Evolutionary conservation across 148 eudicot species (phyloP), one percentile per base, ranked within the genome.

Genomic region (Fallopia convolvulus): DNA sequence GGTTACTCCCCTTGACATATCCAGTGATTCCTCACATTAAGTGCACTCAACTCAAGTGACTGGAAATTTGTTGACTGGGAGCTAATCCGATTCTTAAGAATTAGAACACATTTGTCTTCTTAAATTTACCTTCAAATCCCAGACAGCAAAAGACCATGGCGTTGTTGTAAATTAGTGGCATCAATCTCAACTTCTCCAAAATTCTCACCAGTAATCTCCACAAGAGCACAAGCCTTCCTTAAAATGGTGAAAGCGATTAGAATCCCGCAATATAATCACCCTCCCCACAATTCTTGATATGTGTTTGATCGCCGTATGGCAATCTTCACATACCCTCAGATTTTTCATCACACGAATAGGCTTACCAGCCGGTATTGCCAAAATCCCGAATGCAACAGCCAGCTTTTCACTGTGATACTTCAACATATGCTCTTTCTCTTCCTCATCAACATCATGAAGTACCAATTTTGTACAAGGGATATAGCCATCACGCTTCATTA

Each of bases 291-390:
- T 79, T 74, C 84, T 86, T 6, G 89, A 84, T 40, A 86, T 82
- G 77, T 80, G 85, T 77, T 84, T 84, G 74, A 86, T 86, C 20
- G 85, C 85, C 33, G 82, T 80, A 74, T 86, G 89, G 83, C 89
- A 86, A 63, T 86, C 89, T 71, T 77, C 82, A 78, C 89, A 86
- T 2, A 86, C 84, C 75, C 89, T 77, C 68, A 86, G 65, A 75
- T 86, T 86, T 61, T 86, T 86, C 82, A 86, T 84, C 49, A 86
- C 78, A 9, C 89, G 87, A 63, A 86, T 84, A 33, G 89, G 89
- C 74, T 81, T 79, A 63, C 75, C 76, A 50, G 76, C 68, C 6
- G 89, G 83, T 52, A 78, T 74, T 5, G 76, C 75, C 55, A 86
- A 55, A 81, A 86, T 74, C 72, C 85, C 89, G 74, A 80, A 86